phyloP scores from a whole-genome alignment of 2,329 filamentous ascomycete genomes.

The Alternaria triticimaculans region DNA sequence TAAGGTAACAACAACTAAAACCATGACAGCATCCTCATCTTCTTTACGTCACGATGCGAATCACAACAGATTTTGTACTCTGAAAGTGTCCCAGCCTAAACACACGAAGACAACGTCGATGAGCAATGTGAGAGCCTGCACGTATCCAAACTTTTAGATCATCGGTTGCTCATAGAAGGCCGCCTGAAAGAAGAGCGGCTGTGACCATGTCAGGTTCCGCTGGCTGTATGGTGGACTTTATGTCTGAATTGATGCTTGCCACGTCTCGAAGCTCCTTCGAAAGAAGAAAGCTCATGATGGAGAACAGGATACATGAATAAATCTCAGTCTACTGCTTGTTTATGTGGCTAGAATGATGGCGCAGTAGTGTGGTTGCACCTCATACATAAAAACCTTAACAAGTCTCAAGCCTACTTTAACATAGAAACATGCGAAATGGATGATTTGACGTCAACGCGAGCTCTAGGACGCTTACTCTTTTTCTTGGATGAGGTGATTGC shows the following conservation, averaged over 20 bases:
- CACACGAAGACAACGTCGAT: background rate
- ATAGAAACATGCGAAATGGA: background rate
- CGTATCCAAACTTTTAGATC: background rate
- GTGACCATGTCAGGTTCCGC: background rate
- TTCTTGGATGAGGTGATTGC: background rate
- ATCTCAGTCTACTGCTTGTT: background rate
- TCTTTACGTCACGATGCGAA: background rate
- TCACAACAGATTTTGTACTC: background rate
- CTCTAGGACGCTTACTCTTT: background rate
- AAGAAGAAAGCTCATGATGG: background rate
- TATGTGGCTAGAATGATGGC: background rate
- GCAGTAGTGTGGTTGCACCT: background rate
- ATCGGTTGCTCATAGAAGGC: background rate
- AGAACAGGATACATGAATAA: background rate
- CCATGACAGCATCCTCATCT: background rate
- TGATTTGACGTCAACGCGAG: background rate
- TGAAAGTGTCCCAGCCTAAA: background rate
- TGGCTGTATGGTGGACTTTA: background rate
- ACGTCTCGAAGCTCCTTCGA: background rate
- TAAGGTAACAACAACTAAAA: background rate
- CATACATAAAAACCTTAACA: background rate
- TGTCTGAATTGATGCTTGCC: background rate
- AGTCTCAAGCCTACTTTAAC: background rate
- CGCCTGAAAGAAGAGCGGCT: background rate
- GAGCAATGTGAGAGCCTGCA: background rate